These are phyloP conservation scores for Kregervanrija fluxuum DNA, from an alignment of 805 yeast species.

Conservation along the genomic window DNA sequence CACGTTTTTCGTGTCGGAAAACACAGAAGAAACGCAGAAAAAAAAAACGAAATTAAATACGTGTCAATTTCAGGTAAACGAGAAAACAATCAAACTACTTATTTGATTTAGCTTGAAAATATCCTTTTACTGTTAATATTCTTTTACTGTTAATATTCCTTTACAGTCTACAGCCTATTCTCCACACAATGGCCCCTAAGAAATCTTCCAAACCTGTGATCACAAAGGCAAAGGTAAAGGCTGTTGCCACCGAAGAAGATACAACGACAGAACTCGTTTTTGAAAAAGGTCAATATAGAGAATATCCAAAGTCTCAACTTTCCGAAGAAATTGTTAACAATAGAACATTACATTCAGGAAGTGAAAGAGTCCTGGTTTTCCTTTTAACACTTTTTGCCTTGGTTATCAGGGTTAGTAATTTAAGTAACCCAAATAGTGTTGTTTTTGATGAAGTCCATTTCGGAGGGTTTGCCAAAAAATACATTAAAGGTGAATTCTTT, in stretches of 20 bases:
- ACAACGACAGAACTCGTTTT: constrained; percentile 37
- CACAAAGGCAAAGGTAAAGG: background rate
- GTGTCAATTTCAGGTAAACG: too few species aligned
- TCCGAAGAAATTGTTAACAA: constrained; percentile 31
- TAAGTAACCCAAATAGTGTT: constrained; percentile 71
- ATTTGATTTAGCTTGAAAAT: background rate
- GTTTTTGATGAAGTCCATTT: constrained; percentile 98
- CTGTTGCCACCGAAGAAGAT: constrained; percentile 7
- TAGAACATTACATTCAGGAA: constrained; percentile 32
- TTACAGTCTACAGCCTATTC: background rate
- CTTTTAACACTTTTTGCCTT: constrained; percentile 40
- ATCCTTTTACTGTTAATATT: background rate
- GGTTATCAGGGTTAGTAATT: constrained; percentile 50
- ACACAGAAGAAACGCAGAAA: too few species aligned
- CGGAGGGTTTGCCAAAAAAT: constrained; percentile 94
- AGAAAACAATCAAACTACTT: too few species aligned
- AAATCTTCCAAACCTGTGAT: constrained; percentile 9
- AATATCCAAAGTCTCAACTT: constrained; percentile 48
- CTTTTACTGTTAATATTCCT: background rate
- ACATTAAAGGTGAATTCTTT: constrained; percentile 63
- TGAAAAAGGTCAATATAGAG: constrained; percentile 45
- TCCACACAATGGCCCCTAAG: constrained; percentile 18
- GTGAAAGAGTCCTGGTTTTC: constrained; percentile 35
- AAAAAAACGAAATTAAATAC: too few species aligned
- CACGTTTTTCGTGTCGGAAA: too few species aligned